Conservation (phyloP, 148 eudicot genomes). For the Camellia sinensis region DNA sequence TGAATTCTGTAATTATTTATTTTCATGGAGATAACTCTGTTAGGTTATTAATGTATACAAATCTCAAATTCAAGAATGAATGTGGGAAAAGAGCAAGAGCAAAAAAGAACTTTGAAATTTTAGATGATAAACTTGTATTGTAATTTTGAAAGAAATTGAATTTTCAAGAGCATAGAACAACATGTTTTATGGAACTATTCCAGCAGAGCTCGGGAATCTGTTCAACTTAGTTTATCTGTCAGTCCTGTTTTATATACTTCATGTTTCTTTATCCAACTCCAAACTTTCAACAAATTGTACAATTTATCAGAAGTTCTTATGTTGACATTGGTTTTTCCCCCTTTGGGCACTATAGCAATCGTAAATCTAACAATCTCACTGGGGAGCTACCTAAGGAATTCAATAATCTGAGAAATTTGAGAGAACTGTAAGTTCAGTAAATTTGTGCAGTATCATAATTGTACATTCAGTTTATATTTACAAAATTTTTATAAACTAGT, state of each 20-base stretch:
- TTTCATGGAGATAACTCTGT: too few species aligned
- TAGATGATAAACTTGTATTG: background rate
- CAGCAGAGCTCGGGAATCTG: constrained; percentile 49
- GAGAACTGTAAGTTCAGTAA: constrained; percentile 44
- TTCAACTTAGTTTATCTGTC: constrained; percentile 29
- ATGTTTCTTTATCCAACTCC: too few species aligned
- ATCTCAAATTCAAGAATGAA: too few species aligned
- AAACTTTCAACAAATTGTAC: background rate
- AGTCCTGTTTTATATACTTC: background rate
- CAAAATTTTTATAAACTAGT: too few species aligned
- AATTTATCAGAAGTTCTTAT: too few species aligned
- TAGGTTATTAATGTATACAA: too few species aligned
- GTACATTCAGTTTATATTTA: too few species aligned
- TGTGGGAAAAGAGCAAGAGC: too few species aligned
- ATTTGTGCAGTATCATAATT: background rate
- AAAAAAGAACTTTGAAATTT: background rate
- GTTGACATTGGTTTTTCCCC: background rate
- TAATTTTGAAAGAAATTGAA: background rate
- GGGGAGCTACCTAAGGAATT: constrained; percentile 52
- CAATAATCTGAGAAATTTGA: constrained; percentile 35
- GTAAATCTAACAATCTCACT: constrained; percentile 45
- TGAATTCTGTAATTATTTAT: too few species aligned
- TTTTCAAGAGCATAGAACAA: constrained; percentile 50
- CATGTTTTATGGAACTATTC: constrained; percentile 42
- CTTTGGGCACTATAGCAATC: constrained; percentile 34